phyloP scores from a whole-genome alignment of 768 basidiomycete species.

The Favolaschia claudopus region DNA sequence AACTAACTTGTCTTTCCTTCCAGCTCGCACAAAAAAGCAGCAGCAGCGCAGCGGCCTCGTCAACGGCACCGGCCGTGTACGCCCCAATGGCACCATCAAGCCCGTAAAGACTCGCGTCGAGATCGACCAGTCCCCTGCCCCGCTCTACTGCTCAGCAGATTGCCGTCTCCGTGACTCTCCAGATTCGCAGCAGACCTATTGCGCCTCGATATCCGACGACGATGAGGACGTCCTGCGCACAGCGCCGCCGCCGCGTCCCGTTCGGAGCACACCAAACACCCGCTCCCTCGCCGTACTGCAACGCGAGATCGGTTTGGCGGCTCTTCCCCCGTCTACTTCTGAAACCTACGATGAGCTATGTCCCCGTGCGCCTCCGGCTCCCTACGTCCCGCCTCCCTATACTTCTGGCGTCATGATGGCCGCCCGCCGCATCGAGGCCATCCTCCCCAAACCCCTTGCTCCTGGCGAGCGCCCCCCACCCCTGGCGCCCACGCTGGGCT shows the following conservation, averaged over 20 bases:
- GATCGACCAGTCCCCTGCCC: slow-evolving; percentile 83
- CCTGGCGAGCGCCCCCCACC: slow-evolving; percentile 43
- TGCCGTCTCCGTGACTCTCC: slow-evolving; percentile 58
- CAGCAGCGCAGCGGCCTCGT: slow-evolving; percentile 59
- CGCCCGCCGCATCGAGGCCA: slow-evolving; percentile 58
- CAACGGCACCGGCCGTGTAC: slow-evolving; percentile 70
- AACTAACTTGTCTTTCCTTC: slow-evolving; percentile 13
- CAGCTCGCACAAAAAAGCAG: slow-evolving; percentile 39
- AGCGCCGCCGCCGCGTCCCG: slow-evolving; percentile 36
- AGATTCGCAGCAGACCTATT: slow-evolving; percentile 56
- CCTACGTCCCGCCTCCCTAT: slow-evolving; percentile 50
- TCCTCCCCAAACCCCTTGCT: slow-evolving; percentile 51
- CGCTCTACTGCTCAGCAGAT: slow-evolving; percentile 85
- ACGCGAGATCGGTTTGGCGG: slow-evolving; percentile 51
- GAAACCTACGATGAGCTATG: slow-evolving; percentile 41
- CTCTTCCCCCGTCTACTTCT: slow-evolving; percentile 61
- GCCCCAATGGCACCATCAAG: slow-evolving; percentile 65
- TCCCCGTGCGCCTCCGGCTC: slow-evolving; percentile 10
- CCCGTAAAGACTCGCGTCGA: slow-evolving; percentile 64
- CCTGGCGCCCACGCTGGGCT: slow-evolving; percentile 63
- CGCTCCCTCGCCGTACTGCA: slow-evolving; percentile 44
- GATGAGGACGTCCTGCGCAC: slow-evolving; percentile 45
- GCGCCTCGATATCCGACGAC: slow-evolving; percentile 48
- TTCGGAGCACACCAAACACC: slow-evolving; percentile 48
- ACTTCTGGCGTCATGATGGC: slow-evolving; percentile 77